Evolutionary conservation across 2,329 filamentous ascomycete genomes (phyloP), one percentile per base, ranked within the genome.

Genomic region (Colletotrichum sp.): DNA sequence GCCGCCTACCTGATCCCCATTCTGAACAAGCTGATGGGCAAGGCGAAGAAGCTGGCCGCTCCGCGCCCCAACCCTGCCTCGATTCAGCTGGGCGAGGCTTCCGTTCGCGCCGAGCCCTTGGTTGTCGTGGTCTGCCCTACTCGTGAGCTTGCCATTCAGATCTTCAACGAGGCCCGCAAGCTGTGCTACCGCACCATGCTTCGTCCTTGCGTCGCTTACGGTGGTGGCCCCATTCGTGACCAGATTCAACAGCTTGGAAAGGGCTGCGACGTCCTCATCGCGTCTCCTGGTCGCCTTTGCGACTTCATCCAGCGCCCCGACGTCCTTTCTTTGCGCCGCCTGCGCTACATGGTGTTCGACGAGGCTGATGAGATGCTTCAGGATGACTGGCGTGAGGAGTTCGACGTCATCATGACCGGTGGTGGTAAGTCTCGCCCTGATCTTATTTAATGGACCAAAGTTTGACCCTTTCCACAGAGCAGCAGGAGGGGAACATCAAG

Each of bases 131-230:
- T 99, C 27, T 93, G 92, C 13, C 97, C 97, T 1, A 97, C 95
- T 70, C 94, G 97, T 44, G 97, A 99, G 88, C 87, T 99, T 7
- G 95, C 96, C 0, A 94, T 96, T 4, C 97, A 99, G 82, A 98
- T 99, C 79, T 99, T 98, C 85, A 95, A 98, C 78, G 96, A 99
- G 83, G 93, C 95, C 30, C 94, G 97, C 77, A 95, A 96, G 80
- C 92, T 99, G 65, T 98, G 96, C 83, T 99, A 99, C 81, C 93
- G 97, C 2, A 96, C 95, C 5, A 98, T 98, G 95, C 90, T 99
- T 74, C 95, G 97, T 55, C 96, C 97, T 29, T 96, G 94, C 79
- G 95, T 98, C 59, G 89, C 94, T 34, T 99, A 99, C 79, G 97
- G 97, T 66, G 97, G 97, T 78, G 92, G 92, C 8, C 95, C 95